Base-by-base conservation (phyloP, 2,329 filamentous ascomycete species). In the Setomelanomma holmii region DNA sequence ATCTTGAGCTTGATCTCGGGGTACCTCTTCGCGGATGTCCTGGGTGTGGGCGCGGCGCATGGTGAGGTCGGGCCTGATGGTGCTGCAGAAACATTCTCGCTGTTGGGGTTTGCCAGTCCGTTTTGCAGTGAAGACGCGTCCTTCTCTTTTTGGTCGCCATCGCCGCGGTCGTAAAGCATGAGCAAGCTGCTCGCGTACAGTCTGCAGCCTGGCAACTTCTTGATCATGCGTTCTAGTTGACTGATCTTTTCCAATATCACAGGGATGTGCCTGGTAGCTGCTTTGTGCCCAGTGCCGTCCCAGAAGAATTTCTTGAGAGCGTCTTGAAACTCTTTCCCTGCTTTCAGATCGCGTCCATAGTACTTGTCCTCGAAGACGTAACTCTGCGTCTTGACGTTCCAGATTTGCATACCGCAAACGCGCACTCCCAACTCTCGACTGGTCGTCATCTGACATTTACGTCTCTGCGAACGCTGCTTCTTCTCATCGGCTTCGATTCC, bases 301-400 rank as follows among this genome's bases (percentile, higher is more conserved):
- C 92, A 96, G 55, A 99, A 84, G 71, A 98, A 99, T 22, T 90
- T 86, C 45, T 88, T 93, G 4, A 99, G 80, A 0, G 93, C 93
- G 53, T 89, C 86, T 69, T 96, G 90, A 67, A 99, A 98, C 69
- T 98, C 91, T 3, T 84, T 81, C 2, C 95, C 95, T 2, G 89
- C 91, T 74, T 93, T 93, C 27, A 99, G 80, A 63, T 91, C 86
- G 47, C 95, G 89, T 1, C 95, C 95, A 71, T 91, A 96, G 75
- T 99, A 99, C 76, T 99, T 99, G 82, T 99, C 95, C 71, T 96
- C 90, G 70, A 98, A 99, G n/a, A 93, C 82, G 69, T 96, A 97
- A 40, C 85, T 87, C 68, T 96, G 86, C 30, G 86, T 88, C 60
- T 87, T 87, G 19, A 87, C 88, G 69, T 98, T 93, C 91, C 93